phyloP scores from a whole-genome alignment of 352 stramenopile species.

The Globisporangium acanthophoron region DNA sequence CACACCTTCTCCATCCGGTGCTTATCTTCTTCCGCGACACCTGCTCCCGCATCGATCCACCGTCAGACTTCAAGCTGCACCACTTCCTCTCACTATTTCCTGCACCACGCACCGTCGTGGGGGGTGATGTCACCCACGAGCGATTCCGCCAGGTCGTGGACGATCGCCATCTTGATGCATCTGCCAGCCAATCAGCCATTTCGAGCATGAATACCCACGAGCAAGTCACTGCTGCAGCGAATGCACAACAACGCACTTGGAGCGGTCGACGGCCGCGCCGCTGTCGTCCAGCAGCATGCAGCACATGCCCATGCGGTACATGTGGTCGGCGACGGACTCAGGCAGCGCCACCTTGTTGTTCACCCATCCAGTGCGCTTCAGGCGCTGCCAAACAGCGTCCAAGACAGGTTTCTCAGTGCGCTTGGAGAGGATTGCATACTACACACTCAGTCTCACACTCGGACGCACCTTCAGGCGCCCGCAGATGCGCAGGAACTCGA shows the following conservation, averaged over 20 bases:
- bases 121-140: constrained; percentile 93
- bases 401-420: background rate
- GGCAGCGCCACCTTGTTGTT: constrained; percentile 83
- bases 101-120: constrained; percentile 55
- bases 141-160: constrained; percentile 92
- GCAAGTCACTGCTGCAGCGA: no score
- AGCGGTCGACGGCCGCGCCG: constrained; percentile 57
- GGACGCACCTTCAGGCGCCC: constrained; percentile 61
- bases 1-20: constrained; percentile 81
- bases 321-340: constrained; percentile 93
- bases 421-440: background rate
- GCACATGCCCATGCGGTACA: constrained; percentile 91
- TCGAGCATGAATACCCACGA: no score
- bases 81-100: background rate
- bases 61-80: background rate
- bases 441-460: background rate
- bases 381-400: constrained; percentile 30
- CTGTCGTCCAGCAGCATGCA: constrained; percentile 84
- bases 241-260: constrained; percentile 30
- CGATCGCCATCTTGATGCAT: constrained; percentile 90
- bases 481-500: constrained; percentile 80
- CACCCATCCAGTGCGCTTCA: constrained; percentile 93
- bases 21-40: constrained; percentile 88
- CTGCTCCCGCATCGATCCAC: constrained; percentile 14
- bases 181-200: constrained; percentile 16